Percentiles rank a stretch among this genome's conserved stretches.
Conservation (phyloP, 2,329 filamentous ascomycete species). For the Penicillium crustosum region DNA sequence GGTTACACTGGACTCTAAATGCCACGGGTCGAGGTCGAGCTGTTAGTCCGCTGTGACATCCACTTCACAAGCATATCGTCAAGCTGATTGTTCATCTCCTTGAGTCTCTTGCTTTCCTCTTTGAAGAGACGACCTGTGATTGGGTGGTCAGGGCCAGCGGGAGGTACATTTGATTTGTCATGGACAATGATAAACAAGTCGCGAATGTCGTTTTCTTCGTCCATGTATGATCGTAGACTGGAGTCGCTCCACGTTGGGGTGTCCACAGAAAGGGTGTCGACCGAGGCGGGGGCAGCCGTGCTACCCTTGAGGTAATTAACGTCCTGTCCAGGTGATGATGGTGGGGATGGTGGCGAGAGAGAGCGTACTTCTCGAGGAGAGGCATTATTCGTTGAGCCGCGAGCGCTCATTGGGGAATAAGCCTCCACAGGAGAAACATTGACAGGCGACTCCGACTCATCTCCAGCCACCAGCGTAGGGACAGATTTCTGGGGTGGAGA, state of each 20-base stretch:
- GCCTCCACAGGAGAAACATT: conserved; percentile 60
- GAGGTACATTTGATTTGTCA: conserved; percentile 80
- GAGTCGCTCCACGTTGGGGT: conserved; percentile 80
- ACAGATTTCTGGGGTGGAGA: conserved; percentile 33
- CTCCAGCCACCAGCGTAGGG: conserved; percentile 28
- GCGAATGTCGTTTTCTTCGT: conserved; percentile 82
- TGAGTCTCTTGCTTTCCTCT: conserved; percentile 81
- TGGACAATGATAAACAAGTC: conserved; percentile 90
- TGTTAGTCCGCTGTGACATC: conserved; percentile 53
- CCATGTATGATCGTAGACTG: conserved; percentile 83
- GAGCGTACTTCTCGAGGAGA: conserved; percentile 68
- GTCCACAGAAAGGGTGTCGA: conserved; percentile 55
- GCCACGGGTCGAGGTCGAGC: conserved; percentile 9
- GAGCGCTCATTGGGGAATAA: conserved; percentile 49
- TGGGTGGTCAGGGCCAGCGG: conserved; percentile 80
- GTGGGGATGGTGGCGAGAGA: conserved; percentile 60
- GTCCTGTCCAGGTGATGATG: conserved; percentile 50
- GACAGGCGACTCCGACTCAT: conserved; percentile 66
- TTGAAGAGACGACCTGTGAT: conserved; percentile 77
- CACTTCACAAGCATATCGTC: conserved; percentile 84
- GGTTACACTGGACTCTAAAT: conserved; percentile 25
- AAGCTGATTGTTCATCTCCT: conserved; percentile 84
- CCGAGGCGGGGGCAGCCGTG: conserved; percentile 51
- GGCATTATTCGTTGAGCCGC: conserved; percentile 67
- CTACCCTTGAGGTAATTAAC: conserved; percentile 30